These are phyloP conservation scores for Deakozyma indianensis DNA, from an alignment of 805 yeast genomes.

Conservation along the genomic window DNA sequence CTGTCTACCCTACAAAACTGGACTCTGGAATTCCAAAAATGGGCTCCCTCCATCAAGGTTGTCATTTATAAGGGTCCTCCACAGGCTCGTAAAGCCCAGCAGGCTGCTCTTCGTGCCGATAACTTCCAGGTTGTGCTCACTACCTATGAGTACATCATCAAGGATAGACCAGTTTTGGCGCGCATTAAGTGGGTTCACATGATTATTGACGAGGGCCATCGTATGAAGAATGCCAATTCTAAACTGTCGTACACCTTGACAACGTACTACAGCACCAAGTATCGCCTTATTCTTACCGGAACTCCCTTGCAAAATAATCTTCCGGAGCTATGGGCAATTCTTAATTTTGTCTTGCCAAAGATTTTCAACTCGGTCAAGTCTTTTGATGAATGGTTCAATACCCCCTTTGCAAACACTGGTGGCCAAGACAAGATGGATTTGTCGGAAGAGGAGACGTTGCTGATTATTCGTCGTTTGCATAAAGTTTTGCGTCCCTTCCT, in stretches of 20 bases:
- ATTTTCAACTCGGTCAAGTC: slow-evolving; percentile 93
- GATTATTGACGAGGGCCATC: slow-evolving; percentile 98
- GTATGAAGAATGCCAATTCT: slow-evolving; percentile 89
- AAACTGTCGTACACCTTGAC: slow-evolving; percentile 76
- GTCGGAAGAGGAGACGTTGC: slow-evolving; percentile 89
- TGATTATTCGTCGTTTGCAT: slow-evolving; percentile 89
- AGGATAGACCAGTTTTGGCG: slow-evolving; percentile 67
- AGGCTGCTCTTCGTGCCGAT: slow-evolving; percentile 52
- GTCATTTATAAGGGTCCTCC: slow-evolving; percentile 92
- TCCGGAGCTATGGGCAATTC: slow-evolving; percentile 93
- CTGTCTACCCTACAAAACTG: slow-evolving; percentile 88
- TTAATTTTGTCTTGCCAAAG: slow-evolving; percentile 88
- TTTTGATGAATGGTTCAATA: slow-evolving; percentile 97
- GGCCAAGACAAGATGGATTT: slow-evolving; percentile 86
- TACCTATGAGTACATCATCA: slow-evolving; percentile 87
- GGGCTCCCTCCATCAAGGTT: slow-evolving; percentile 83
- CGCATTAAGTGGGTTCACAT: slow-evolving; percentile 88
- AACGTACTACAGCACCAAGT: slow-evolving; percentile 68
- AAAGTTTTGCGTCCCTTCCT: slow-evolving; percentile 91
- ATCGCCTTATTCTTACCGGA: slow-evolving; percentile 87
- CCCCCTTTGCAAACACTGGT: slow-evolving; percentile 97
- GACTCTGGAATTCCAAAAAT: slow-evolving; percentile 90
- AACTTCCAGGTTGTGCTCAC: slow-evolving; percentile 85
- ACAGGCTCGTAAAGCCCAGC: slow-evolving; percentile 64
- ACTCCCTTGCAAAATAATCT: slow-evolving; percentile 91